Conservation (phyloP, 768 basidiomycete genomes). For the Lepiota venenata region DNA sequence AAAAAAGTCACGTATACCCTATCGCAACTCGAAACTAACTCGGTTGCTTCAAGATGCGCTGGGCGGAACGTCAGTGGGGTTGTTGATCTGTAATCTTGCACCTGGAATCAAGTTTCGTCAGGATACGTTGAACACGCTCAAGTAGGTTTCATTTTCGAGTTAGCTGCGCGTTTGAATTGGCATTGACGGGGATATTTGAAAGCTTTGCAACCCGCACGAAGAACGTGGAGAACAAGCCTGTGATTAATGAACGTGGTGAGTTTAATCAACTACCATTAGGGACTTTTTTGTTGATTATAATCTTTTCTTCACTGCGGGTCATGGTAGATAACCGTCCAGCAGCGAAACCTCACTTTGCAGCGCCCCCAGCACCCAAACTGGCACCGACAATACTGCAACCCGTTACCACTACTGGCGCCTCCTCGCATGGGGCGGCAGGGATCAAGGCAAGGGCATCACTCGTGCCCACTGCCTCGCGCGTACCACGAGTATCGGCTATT, state of each 20-base stretch:
- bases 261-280: conserved; percentile 8
- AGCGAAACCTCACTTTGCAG: conserved; percentile 65
- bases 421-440: conserved; percentile 22
- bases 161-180: not conserved
- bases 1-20: conserved; percentile 72
- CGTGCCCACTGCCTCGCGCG: conserved; percentile 31
- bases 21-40: conserved; percentile 87
- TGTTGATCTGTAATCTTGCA: conserved; percentile 86
- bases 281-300: not conserved
- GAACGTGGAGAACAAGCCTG: conserved; percentile 81
- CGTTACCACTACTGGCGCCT: conserved; percentile 27
- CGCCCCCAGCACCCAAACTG: conserved; percentile 42
- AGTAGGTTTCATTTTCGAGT: conserved; percentile 43
- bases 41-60: conserved; percentile 89
- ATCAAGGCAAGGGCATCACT: conserved; percentile 31
- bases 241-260: conserved; percentile 74
- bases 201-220: conserved; percentile 82
- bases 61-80: conserved; percentile 73
- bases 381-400: conserved; percentile 45
- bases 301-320: not conserved
- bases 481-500: conserved; percentile 32
- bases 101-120: conserved; percentile 79
- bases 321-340: conserved; percentile 52
- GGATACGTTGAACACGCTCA: conserved; percentile 90
- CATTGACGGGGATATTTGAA: conserved; percentile 2